Percentiles rank a stretch among this genome's conserved stretches.
These are phyloP conservation scores for Hypoxylon sp. DNA, from an alignment of 2,329 filamentous ascomycete genomes.

Conservation along the genomic window DNA sequence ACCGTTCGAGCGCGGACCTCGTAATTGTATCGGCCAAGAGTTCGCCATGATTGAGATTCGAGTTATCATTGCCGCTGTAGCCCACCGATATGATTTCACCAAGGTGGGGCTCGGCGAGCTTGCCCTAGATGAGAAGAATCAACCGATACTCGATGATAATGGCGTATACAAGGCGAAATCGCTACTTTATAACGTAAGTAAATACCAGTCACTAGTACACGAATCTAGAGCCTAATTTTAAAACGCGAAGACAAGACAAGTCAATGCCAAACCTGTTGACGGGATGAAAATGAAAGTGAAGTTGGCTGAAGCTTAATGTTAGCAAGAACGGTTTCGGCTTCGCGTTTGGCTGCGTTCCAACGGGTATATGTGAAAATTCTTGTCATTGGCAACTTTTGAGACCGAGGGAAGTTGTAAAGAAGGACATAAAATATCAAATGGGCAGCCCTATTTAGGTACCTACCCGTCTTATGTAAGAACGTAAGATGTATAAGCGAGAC, in stretches of 20 bases:
- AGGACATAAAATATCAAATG: too few species aligned
- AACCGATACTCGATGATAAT: neutral
- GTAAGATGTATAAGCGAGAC: neutral
- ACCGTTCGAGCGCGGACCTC: constrained; percentile 66
- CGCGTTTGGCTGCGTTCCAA: too few species aligned
- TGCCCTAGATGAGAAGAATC: constrained; percentile 1
- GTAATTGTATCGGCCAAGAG: constrained; percentile 70
- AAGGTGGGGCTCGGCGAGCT: constrained; percentile 54
- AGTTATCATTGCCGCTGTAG: constrained; percentile 51
- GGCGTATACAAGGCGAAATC: neutral
- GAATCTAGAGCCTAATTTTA: neutral
- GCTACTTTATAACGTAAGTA: neutral
- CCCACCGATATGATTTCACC: constrained; percentile 51
- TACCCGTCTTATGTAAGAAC: neutral
- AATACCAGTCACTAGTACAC: too few species aligned
- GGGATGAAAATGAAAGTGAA: constrained; percentile 44
- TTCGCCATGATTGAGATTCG: constrained; percentile 60
- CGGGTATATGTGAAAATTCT: too few species aligned
- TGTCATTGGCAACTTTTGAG: too few species aligned
- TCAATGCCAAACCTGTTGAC: constrained; percentile 37
- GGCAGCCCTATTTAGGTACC: too few species aligned
- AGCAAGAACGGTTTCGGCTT: too few species aligned
- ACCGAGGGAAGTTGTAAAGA: too few species aligned
- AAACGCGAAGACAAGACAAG: constrained; percentile 25
- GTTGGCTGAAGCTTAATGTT: neutral